Percentiles rank a stretch among this genome's conserved stretches.
Evolutionary conservation across 192 early-diverging fungal species (phyloP).

Genomic region (Lunasporangiospora selenospora): DNA sequence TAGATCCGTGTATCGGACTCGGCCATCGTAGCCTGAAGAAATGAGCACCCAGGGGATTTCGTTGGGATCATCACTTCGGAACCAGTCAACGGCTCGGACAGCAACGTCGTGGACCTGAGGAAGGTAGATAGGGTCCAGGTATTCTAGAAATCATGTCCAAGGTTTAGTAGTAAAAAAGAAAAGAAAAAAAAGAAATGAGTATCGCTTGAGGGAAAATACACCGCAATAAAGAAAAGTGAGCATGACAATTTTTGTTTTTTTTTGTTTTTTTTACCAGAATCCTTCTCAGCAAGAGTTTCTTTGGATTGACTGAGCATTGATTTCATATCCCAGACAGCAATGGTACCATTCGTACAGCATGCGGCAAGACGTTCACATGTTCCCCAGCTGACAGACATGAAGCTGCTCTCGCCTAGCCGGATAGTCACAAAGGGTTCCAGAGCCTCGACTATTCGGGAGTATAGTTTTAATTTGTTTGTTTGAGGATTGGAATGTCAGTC

Average conservation of each 20-base stretch:
- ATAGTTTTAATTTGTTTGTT: too few species aligned
- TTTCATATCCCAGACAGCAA: slow-evolving; percentile 36
- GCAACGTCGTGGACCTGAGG: slow-evolving; percentile 44
- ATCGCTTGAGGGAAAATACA: too few species aligned
- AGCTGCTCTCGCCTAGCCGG: slow-evolving; percentile 33
- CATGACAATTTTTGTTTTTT: too few species aligned
- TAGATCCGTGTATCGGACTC: slow-evolving; percentile 22
- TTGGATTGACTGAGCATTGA: slow-evolving; percentile 25
- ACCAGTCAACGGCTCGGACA: slow-evolving; percentile 30
- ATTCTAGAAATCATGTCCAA: too few species aligned
- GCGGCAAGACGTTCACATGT: slow-evolving; percentile 24
- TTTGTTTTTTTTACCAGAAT: slow-evolving; percentile 24
- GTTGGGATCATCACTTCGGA: slow-evolving; percentile 10
- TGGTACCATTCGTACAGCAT: slow-evolving; percentile 23
- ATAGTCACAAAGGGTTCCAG: slow-evolving; percentile 28
- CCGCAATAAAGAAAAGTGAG: too few species aligned
- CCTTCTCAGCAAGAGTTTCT: slow-evolving; percentile 25
- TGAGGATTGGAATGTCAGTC: too few species aligned
- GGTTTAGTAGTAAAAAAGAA: too few species aligned
- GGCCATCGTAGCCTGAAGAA: slow-evolving; percentile 40
- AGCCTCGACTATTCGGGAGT: slow-evolving; percentile 22
- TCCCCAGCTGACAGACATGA: slow-evolving; percentile 43
- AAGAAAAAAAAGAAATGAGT: too few species aligned
- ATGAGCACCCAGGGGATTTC: slow-evolving; percentile 20
- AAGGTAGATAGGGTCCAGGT: slow-evolving; percentile 29